These are phyloP conservation scores for Clohesyomyces aquaticus DNA, from an alignment of 495 filamentous ascomycete species.

Conservation along the genomic window DNA sequence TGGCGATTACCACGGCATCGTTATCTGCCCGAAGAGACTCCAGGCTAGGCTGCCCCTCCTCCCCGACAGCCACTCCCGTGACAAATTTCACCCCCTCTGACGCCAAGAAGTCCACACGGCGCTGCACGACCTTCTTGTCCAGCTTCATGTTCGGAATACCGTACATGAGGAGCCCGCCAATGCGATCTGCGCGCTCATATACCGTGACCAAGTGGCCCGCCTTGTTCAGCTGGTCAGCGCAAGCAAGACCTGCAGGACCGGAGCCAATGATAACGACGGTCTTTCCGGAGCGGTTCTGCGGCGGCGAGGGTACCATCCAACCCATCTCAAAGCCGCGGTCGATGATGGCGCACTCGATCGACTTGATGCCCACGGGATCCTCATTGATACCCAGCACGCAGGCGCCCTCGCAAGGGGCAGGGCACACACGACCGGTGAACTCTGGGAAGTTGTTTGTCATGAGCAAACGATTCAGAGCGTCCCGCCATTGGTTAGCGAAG, in stretches of 20 bases:
- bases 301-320: constrained; percentile 92
- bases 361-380: constrained; percentile 98
- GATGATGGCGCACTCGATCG: constrained; percentile 98
- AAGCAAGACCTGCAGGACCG: constrained; percentile 88
- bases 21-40: constrained; percentile 74
- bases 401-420: constrained; percentile 95
- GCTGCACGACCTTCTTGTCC: constrained; percentile 97
- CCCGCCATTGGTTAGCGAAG: constrained; percentile 89
- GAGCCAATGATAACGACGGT: constrained; percentile 92
- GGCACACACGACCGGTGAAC: constrained; percentile 98
- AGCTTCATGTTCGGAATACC: constrained; percentile 99
- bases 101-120: constrained; percentile 94
- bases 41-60: constrained; percentile 76
- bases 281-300: constrained; percentile 83
- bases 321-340: constrained; percentile 99
- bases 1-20: constrained; percentile 91
- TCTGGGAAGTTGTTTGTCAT: constrained; percentile 99
- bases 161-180: constrained; percentile 96
- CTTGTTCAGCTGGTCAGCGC: constrained; percentile 94
- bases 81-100: constrained; percentile 86
- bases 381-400: constrained; percentile 99
- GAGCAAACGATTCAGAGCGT: constrained; percentile 90
- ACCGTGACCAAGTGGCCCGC: constrained; percentile 90
- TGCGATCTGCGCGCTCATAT: constrained; percentile 92
- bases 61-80: constrained; percentile 75